These are phyloP conservation scores for Capsicum chinense DNA, from an alignment of 257 asterid genomes.

Conservation along the genomic window DNA sequence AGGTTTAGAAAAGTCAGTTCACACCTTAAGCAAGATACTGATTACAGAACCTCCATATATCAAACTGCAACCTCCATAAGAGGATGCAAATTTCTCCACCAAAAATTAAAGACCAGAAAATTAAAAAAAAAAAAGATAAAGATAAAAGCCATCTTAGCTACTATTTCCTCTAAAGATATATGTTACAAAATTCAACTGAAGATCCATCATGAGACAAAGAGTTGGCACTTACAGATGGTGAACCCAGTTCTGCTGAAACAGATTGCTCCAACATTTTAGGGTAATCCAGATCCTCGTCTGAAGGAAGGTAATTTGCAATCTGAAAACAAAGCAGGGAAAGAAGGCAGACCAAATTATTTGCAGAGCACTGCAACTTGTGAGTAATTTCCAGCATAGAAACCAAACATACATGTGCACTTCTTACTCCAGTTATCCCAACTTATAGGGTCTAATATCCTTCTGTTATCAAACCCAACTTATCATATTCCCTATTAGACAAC, in stretches of 20 bases:
- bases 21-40: slow-evolving; percentile 11
- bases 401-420: background rate
- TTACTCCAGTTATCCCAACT: slow-evolving; percentile 19
- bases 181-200: background rate
- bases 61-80: slow-evolving; percentile 25
- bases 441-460: background rate
- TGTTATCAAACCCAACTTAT: slow-evolving; percentile 24
- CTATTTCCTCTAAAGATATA: background rate
- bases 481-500: background rate
- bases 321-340: slow-evolving; percentile 37
- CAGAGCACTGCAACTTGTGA: background rate
- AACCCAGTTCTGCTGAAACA: slow-evolving; percentile 49
- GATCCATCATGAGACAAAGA: slow-evolving; percentile 19
- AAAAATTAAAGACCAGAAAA: background rate
- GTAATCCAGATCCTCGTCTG: slow-evolving; percentile 86
- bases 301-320: slow-evolving; percentile 93
- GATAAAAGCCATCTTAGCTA: background rate
- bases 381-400: background rate
- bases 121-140: background rate
- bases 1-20: background rate
- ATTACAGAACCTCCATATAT: slow-evolving; percentile 3
- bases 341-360: slow-evolving; percentile 17
- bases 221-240: slow-evolving; percentile 68
- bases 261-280: slow-evolving; percentile 86
- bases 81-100: slow-evolving; percentile 9